Evolutionary conservation across 768 basidiomycete species (phyloP).

Genomic region (Suillus occidentalis): DNA sequence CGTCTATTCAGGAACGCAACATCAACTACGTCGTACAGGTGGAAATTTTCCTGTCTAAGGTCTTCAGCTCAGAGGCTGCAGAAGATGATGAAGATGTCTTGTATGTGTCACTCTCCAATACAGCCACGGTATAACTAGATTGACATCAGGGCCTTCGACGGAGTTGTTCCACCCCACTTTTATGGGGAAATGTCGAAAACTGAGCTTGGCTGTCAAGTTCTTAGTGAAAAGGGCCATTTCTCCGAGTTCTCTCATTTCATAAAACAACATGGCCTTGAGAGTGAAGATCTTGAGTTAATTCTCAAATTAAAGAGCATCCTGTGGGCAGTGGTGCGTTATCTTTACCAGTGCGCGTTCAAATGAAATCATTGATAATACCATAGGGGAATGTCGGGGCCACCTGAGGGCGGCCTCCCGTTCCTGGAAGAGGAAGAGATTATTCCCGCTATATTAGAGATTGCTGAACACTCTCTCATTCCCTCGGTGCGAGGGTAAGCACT

Average conservation of each 20-base stretch:
- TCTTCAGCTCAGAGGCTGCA: conserved; percentile 54
- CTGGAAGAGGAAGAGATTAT: conserved; percentile 96
- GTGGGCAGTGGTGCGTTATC: conserved; percentile 86
- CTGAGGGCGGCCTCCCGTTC: conserved; percentile 87
- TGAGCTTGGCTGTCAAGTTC: conserved; percentile 86
- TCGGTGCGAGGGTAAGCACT: conserved; percentile 87
- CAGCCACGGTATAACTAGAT: conserved; percentile 2
- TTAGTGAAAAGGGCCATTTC: conserved; percentile 91
- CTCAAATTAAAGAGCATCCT: conserved; percentile 91
- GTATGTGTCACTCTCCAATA: conserved; percentile 33
- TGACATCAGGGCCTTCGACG: conserved; percentile 66
- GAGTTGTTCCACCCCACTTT: conserved; percentile 91
- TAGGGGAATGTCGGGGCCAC: conserved; percentile 95
- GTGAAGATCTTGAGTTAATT: conserved; percentile 79
- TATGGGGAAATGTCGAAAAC: conserved; percentile 99
- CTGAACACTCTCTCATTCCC: conserved; percentile 83
- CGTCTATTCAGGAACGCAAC: conserved; percentile 77
- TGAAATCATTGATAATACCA: conserved; percentile 1
- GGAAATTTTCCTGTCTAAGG: conserved; percentile 85
- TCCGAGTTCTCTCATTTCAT: conserved; percentile 89
- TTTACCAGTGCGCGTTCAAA: neutral
- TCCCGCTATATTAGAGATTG: conserved; percentile 86
- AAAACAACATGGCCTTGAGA: conserved; percentile 81
- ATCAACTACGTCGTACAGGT: conserved; percentile 91
- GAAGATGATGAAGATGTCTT: conserved; percentile 70